Evolutionary conservation across 140 eudicot species (phyloP), one percentile per base, ranked within the genome.

Genomic region (Ambrosia hybrid): DNA sequence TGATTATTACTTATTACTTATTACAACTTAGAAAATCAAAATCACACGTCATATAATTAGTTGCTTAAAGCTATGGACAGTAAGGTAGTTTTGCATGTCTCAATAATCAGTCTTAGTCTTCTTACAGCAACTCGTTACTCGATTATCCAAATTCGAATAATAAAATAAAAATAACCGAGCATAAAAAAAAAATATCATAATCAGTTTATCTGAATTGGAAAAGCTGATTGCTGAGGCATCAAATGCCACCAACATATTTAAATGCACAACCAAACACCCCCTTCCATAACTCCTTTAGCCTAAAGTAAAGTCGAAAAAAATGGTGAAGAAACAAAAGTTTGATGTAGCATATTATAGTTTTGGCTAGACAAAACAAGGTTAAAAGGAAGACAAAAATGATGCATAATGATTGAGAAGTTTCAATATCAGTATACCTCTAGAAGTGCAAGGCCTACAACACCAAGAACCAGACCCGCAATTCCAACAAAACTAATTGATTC

Each of bases 401-500:
- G 60, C 64, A 45, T 3, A 65, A 41, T 9, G 53, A 48, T 48
- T 17, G 7, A 70, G 46, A 60, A 34, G 36, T 21, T 30, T 9
- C 30, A 36, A 76, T 14, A 68, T 3, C 51, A 21, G 45, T 72
- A 86, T 82, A 94, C 99, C 99, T 94, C 99, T 37, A 95, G 99
- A 73, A 95, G 99, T 66, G 88, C 68, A 75, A 95, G 99, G 70
- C 99, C 99, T 73, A 88, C 52, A 45, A 95, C 92, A 58, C 99
- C 99, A 59, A 95, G 90, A 69, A 88, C 77, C 78, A 95, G 96
- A 48, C 99, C 99, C 75, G 91, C 81, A 55, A 87, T 86, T 72
- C 99, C 99, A 76, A 86, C 80, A 59, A 79, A 60, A 53, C 95
- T 91, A 66, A 95, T 91, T 57, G 97, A 85, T 78, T 95, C 99